phyloP scores from a whole-genome alignment of 345 rosid species.

The Hypericum androsaemum region DNA sequence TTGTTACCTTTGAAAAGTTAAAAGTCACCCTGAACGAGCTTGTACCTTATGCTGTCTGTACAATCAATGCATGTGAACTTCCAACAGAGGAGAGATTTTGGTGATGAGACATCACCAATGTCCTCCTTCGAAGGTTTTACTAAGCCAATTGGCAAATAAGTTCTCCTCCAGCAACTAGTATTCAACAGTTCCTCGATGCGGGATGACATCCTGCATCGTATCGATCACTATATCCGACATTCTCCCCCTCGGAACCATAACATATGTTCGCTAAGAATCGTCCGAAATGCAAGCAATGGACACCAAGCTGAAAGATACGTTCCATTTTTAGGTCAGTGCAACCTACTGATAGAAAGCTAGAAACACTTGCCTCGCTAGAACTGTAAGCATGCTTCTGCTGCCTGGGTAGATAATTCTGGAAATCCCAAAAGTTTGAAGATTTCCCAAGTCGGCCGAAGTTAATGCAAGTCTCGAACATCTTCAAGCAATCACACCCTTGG shows the following conservation, averaged over 20 bases:
- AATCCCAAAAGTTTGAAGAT: slow-evolving; percentile 4
- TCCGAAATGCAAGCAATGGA: slow-evolving; percentile 56
- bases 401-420: background rate
- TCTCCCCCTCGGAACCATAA: slow-evolving; percentile 20
- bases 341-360: slow-evolving; percentile 11
- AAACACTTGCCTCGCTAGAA: slow-evolving; percentile 2
- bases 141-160: too few relatives aligned
- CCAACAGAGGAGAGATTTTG: too few relatives aligned
- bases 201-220: too few relatives aligned
- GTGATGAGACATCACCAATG: too few relatives aligned
- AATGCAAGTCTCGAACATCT: slow-evolving; percentile 30
- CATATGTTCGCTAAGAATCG: slow-evolving; percentile 34
- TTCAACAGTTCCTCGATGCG: too few relatives aligned
- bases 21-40: too few relatives aligned
- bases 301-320: slow-evolving; percentile 34
- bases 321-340: slow-evolving; percentile 16
- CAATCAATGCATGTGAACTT: too few relatives aligned
- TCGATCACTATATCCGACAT: too few relatives aligned
- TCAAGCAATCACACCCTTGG: slow-evolving; percentile 30
- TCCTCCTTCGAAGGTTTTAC: too few relatives aligned
- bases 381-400: slow-evolving; percentile 3
- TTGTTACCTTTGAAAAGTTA: too few relatives aligned
- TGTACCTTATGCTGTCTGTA: too few relatives aligned
- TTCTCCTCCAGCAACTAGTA: too few relatives aligned
- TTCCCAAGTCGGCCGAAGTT: slow-evolving; percentile 31